Evolutionary conservation across 2,329 filamentous ascomycete genomes (phyloP).

Genomic region (Botrytis galanthina): DNA sequence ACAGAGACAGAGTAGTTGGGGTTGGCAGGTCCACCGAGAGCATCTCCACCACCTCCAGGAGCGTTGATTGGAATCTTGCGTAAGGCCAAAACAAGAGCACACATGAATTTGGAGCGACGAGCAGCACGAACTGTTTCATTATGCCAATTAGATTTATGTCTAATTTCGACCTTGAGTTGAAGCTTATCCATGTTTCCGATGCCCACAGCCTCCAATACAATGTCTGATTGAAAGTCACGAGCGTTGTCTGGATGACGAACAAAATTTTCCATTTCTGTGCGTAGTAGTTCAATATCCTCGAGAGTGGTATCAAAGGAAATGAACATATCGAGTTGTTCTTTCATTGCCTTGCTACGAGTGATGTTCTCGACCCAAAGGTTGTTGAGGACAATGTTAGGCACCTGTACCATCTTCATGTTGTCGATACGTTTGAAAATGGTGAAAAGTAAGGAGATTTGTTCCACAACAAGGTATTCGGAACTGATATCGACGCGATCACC

Average conservation of each 20-base stretch:
- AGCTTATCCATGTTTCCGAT: constrained; percentile 88
- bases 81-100: constrained; percentile 79
- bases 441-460: constrained; percentile 91
- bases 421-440: constrained; percentile 85
- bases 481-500: constrained; percentile 87
- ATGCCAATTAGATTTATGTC: constrained; percentile 91
- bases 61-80: constrained; percentile 83
- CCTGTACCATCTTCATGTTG: constrained; percentile 71
- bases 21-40: constrained; percentile 65
- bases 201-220: constrained; percentile 73
- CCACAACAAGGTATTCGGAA: constrained; percentile 71
- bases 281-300: constrained; percentile 83
- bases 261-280: constrained; percentile 80
- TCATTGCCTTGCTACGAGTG: constrained; percentile 87
- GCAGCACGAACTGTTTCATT: constrained; percentile 79
- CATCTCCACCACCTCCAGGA: constrained; percentile 69
- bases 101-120: constrained; percentile 94
- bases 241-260: constrained; percentile 80
- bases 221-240: constrained; percentile 85
- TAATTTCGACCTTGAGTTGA: constrained; percentile 76
- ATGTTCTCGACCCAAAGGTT: constrained; percentile 94
- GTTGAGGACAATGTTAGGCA: constrained; percentile 91
- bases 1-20: constrained; percentile 80
- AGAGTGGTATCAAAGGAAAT: constrained; percentile 85
- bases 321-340: constrained; percentile 72